phyloP scores from a whole-genome alignment of 1,284 basidiomycete genomes.

The Takashimella tepidaria region DNA sequence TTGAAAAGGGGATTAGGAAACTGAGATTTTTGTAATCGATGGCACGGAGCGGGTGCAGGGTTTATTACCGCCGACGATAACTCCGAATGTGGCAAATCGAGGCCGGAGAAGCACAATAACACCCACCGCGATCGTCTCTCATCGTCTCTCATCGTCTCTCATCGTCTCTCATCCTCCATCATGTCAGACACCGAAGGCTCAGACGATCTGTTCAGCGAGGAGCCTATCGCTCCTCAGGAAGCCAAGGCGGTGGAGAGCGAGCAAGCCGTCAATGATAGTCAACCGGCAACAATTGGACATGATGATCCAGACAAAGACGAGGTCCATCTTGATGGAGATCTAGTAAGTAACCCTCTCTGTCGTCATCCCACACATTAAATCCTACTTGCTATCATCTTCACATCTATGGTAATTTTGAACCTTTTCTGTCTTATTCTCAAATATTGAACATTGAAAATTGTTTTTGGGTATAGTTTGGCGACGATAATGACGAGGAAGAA shows the following conservation, averaged over 20 bases:
- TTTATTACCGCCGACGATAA: neutral
- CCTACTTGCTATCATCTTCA: no score
- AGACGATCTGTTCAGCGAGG: slow-evolving; percentile 38
- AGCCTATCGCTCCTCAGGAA: neutral
- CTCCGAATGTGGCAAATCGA: neutral
- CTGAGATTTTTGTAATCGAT: no score
- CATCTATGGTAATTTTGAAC: no score
- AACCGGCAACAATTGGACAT: neutral
- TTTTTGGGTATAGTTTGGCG: slow-evolving; percentile 72
- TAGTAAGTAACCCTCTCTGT: slow-evolving; percentile 26
- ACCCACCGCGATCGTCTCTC: neutral
- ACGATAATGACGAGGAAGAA: slow-evolving; percentile 77
- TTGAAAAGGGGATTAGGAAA: slow-evolving; percentile 2
- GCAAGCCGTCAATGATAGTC: neutral
- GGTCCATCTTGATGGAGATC: slow-evolving; percentile 21
- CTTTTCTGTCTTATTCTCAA: no score
- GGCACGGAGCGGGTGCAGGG: neutral
- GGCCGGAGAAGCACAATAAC: neutral
- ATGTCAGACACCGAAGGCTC: slow-evolving; percentile 34
- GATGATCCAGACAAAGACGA: slow-evolving; percentile 10
- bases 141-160: neutral
- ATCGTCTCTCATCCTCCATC: neutral
- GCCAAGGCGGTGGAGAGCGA: neutral
- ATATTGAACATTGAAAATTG: no score
- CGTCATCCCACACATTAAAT: no score